These are phyloP conservation scores for Nemania serpens DNA, from an alignment of 2,329 filamentous ascomycete species.

Conservation along the genomic window DNA sequence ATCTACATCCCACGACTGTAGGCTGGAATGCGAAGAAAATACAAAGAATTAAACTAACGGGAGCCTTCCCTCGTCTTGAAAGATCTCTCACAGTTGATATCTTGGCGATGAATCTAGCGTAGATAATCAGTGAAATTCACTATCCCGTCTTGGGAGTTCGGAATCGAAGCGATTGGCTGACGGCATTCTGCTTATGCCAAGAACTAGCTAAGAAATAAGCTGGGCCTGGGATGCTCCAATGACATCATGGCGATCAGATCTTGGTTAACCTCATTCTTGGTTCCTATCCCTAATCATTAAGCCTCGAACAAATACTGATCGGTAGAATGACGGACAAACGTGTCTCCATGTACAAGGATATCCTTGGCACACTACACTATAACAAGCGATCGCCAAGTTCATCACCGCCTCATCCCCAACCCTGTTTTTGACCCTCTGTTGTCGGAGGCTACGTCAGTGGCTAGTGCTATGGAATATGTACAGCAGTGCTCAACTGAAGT, in stretches of 20 bases:
- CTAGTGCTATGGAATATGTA: background rate
- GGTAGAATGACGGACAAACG: too few relatives aligned
- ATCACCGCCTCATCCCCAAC: background rate
- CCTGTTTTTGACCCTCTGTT: background rate
- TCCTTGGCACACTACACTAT: background rate
- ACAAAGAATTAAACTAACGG: background rate
- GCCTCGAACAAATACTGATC: background rate
- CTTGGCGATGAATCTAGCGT: too few relatives aligned
- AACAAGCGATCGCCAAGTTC: background rate
- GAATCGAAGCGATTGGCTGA: slow-evolving; percentile 9
- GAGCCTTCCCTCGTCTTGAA: background rate
- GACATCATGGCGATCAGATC: slow-evolving; percentile 18
- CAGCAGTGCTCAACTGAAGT: too few relatives aligned
- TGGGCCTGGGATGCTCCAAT: background rate
- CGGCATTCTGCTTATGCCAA: background rate
- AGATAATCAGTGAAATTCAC: background rate
- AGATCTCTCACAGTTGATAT: background rate
- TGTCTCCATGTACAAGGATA: background rate
- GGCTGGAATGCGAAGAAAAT: too few relatives aligned
- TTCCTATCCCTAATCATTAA: background rate
- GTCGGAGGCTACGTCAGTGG: slow-evolving; percentile 12
- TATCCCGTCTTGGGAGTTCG: background rate
- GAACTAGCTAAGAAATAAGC: background rate
- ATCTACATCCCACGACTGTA: too few relatives aligned
- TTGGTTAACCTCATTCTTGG: background rate